These are phyloP conservation scores for Didymella sp. DNA, from an alignment of 2,329 filamentous ascomycete genomes.

Conservation along the genomic window DNA sequence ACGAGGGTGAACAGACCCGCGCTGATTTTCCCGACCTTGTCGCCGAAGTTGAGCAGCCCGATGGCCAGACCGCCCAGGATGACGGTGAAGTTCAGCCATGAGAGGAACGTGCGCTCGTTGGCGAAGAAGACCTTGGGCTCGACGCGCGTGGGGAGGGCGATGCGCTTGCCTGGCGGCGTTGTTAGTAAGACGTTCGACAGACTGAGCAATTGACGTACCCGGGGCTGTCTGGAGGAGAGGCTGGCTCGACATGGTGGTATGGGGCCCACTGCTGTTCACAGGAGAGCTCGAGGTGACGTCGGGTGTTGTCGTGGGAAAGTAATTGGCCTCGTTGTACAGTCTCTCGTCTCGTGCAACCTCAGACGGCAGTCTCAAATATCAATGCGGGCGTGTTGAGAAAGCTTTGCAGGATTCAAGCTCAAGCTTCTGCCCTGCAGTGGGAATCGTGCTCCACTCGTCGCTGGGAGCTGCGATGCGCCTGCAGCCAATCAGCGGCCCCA, in stretches of 20 bases:
- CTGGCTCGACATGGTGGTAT: conserved; percentile 83
- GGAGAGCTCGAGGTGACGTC: conserved; percentile 16
- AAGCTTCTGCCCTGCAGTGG: conserved; percentile 13
- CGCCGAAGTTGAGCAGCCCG: conserved; percentile 97
- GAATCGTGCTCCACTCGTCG: conserved; percentile 12
- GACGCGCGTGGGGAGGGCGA: conserved; percentile 95
- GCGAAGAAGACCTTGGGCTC: conserved; percentile 99
- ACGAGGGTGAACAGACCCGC: conserved; percentile 94
- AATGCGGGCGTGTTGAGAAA: conserved; percentile 6
- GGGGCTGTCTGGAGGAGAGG: conserved; percentile 94
- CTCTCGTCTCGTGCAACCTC: conserved; percentile 15
- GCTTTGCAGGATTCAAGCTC: conserved; percentile 23
- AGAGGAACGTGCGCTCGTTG: conserved; percentile 98
- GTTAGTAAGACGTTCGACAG: conserved; percentile 4
- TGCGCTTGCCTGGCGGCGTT: conserved; percentile 81
- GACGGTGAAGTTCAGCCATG: conserved; percentile 99
- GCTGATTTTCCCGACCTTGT: conserved; percentile 90
- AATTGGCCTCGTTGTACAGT: conserved; percentile 22
- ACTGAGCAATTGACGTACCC: conserved; percentile 62
- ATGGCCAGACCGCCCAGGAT: conserved; percentile 96
- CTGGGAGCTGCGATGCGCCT: conserved; percentile 14
- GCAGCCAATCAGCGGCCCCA: conserved; percentile 37
- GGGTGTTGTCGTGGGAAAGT: conserved; percentile 4
- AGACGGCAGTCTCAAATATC: neutral
- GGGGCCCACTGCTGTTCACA: conserved; percentile 24